Evolutionary conservation across 2,329 filamentous ascomycete species (phyloP), one percentile per base, ranked within the genome.

Genomic region (Exophiala sp.): DNA sequence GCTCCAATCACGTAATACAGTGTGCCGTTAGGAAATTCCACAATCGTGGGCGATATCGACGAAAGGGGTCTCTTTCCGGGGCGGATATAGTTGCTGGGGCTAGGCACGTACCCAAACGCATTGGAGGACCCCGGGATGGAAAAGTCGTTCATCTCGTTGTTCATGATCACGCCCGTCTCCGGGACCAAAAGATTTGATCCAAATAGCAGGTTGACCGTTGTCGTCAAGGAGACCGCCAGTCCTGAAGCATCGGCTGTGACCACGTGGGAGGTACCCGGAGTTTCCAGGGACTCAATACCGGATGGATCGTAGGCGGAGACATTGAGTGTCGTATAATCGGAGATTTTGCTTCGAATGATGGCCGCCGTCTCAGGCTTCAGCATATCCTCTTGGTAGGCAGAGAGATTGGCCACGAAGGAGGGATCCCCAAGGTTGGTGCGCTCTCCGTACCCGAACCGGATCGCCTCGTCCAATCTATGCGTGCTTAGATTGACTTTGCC

Each of bases 131-230:
- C 80, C 0, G 91, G 90, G 61, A 95, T 89, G 42, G 83, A 88
- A 72, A 96, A 96, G 70, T 95, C 88, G 67, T 79, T 73, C 76
- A 79, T 79, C 57, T 79, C 73, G 55, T 78, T 73, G 58, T 79
- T 79, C 72, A 94, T 80, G 48, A 94, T 87, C 50, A 95, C 77
- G 14, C 90, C 90, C 0, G 88, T 90, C 59, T 84, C 78, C 0
- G 88, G 87, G 1, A 91, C 85, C 68, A 95, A 81, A 56, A 95
- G 67, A 16, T 81, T 76, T 22, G 82, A 84, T 39, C 91, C 91
- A 61, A 95, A 97, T 2, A 93, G 75, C 3, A 93, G 74, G 67
- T 96, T 96, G 49, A 96, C 74, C 0, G 91, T 96, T 1, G 88
- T 93, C 0, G 90, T 96, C 10, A 89, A 75, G 1, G 86, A 85